These are phyloP conservation scores for Oryza glaberrima DNA, from an alignment of 176 grass and related monocot species.

Conservation along the genomic window DNA sequence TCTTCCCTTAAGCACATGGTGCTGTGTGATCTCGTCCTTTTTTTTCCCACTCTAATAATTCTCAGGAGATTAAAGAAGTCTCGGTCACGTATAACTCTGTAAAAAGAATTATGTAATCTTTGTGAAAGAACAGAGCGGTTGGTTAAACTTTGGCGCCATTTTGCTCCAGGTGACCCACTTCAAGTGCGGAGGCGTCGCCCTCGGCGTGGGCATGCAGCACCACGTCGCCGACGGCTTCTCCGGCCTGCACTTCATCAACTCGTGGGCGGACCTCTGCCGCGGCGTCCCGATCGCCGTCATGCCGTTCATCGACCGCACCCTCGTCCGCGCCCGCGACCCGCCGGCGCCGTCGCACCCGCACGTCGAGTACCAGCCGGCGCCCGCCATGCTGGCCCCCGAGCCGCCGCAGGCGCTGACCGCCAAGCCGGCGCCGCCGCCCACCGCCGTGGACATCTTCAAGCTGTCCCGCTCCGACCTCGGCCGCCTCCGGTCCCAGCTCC, in stretches of 20 bases:
- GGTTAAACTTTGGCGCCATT: neutral
- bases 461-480: constrained; percentile 49
- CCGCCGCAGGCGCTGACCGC: constrained; percentile 27
- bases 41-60: neutral
- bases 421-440: constrained; percentile 44
- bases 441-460: constrained; percentile 81
- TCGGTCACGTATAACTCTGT: neutral
- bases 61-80: neutral
- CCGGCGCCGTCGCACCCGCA: constrained; percentile 65
- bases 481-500: constrained; percentile 49
- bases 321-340: constrained; percentile 71
- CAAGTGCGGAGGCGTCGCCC: constrained; percentile 78
- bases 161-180: constrained; percentile 86
- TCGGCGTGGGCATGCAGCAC: constrained; percentile 96
- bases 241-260: constrained; percentile 93
- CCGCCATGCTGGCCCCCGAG: constrained; percentile 58
- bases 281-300: constrained; percentile 60
- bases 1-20: too few species aligned
- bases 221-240: constrained; percentile 90
- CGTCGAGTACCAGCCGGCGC: constrained; percentile 86
- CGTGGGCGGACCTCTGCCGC: constrained; percentile 81
- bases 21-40: neutral
- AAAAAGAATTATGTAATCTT: neutral
- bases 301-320: constrained; percentile 81
- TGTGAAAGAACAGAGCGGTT: neutral